Evolutionary conservation across 139 green algal species (phyloP).

Genomic region (Chlamydomonas sphaeroides): DNA sequence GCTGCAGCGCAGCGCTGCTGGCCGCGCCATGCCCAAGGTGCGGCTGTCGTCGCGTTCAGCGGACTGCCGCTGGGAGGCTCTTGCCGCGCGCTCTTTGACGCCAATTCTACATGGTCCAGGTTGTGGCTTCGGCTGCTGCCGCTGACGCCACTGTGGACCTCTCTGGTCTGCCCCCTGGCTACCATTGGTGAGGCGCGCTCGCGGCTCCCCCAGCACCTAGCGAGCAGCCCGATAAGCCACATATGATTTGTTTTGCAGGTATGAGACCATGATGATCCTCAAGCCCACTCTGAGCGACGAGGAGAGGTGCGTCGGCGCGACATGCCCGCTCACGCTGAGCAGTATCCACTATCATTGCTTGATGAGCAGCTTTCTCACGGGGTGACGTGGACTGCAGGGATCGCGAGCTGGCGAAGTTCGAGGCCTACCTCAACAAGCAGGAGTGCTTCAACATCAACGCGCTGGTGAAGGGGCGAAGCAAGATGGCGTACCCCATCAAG

Average conservation of each 20-base stretch:
- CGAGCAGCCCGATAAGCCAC: too few species aligned
- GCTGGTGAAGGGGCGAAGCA: conserved; percentile 68
- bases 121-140: conserved; percentile 8
- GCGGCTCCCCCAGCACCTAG: too few species aligned
- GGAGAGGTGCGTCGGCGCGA: conserved; percentile 63
- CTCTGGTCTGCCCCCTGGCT: conserved; percentile 52
- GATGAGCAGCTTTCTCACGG: not conserved
- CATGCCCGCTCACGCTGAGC: too few species aligned
- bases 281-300: conserved; percentile 80
- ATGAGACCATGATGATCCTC: conserved; percentile 94
- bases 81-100: not conserved
- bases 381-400: conserved; percentile 59
- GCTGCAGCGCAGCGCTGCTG: not conserved
- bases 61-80: not conserved
- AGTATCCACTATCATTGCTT: too few species aligned
- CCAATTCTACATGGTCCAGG: not conserved
- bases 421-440: conserved; percentile 89
- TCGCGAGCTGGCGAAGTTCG: conserved; percentile 90
- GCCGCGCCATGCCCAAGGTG: conserved; percentile 31
- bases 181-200: conserved; percentile 55
- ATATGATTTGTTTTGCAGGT: conserved; percentile 56
- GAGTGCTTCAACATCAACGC: conserved; percentile 74
- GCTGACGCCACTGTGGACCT: not conserved
- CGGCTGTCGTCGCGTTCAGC: conserved; percentile 12
- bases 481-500: conserved; percentile 91